Conservation (phyloP, 371 early-diverging fungal genomes). For the Haplosporangium sp. region DNA sequence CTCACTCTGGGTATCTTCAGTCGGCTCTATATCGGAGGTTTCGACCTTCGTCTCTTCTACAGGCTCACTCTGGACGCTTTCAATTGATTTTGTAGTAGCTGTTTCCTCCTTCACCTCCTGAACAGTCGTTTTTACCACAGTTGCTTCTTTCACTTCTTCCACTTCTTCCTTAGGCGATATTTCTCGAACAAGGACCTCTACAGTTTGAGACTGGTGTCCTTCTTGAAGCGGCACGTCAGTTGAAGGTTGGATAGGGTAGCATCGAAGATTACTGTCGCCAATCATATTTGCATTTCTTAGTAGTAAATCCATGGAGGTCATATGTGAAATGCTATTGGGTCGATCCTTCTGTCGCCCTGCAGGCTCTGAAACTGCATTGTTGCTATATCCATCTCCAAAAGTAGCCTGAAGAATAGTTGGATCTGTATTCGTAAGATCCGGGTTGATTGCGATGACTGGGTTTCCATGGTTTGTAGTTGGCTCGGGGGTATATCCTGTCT, state of each 20-base stretch:
- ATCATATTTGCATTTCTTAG: constrained; percentile 43
- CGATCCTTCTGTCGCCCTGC: not conserved
- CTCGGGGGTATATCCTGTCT: not conserved
- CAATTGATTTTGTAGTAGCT: too few species aligned
- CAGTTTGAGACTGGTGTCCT: not conserved
- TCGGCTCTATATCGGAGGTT: too few species aligned
- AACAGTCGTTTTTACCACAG: too few species aligned
- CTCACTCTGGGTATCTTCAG: too few species aligned
- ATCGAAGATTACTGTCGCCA: constrained; percentile 45
- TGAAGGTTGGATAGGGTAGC: constrained; percentile 22
- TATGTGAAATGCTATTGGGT: constrained; percentile 27
- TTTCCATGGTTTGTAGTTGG: not conserved
- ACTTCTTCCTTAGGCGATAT: not conserved
- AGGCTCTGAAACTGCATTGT: not conserved
- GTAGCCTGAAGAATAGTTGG: not conserved
- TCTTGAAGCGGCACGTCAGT: not conserved
- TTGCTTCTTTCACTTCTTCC: not conserved
- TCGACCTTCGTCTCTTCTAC: too few species aligned
- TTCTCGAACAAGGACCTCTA: not conserved
- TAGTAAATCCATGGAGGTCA: constrained; percentile 50
- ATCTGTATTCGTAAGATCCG: not conserved
- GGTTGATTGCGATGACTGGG: not conserved
- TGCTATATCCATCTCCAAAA: not conserved
- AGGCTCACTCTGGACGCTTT: too few species aligned
- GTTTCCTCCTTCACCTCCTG: too few species aligned